These are phyloP conservation scores for Malassezia dermatis DNA, from an alignment of 1,284 basidiomycete species.

Conservation along the genomic window DNA sequence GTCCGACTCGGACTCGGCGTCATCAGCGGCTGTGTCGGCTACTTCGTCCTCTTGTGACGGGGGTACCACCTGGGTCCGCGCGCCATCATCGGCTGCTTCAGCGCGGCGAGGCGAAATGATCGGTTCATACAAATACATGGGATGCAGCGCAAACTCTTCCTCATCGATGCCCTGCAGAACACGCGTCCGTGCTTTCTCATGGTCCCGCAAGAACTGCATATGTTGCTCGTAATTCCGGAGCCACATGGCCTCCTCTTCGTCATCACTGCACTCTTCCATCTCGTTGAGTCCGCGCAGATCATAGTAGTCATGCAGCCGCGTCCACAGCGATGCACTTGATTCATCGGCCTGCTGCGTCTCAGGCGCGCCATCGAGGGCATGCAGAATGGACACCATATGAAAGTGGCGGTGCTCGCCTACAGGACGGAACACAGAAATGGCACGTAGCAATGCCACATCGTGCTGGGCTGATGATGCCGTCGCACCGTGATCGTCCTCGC, in stretches of 20 bases:
- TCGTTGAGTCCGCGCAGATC: conserved; percentile 35
- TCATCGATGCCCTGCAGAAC: conserved; percentile 3
- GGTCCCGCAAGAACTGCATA: not conserved
- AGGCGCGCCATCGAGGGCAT: conserved; percentile 17
- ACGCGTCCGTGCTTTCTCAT: conserved; percentile 9
- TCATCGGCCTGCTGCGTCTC: not conserved
- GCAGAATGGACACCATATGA: conserved; percentile 29
- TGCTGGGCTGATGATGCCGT: conserved; percentile 8
- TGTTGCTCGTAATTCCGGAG: not conserved
- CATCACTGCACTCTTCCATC: conserved; percentile 17
- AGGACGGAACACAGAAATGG: conserved; percentile 28
- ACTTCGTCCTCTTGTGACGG: not conserved
- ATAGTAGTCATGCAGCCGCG: conserved; percentile 25
- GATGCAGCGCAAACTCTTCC: conserved; percentile 14
- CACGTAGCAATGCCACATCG: conserved; percentile 25
- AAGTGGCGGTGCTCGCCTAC: conserved; percentile 38
- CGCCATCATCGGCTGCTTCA: not conserved
- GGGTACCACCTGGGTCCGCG: not conserved
- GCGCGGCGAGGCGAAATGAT: conserved; percentile 2
- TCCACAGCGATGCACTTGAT: conserved; percentile 20
- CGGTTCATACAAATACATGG: conserved; percentile 1
- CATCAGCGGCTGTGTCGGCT: not conserved
- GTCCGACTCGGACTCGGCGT: not conserved
- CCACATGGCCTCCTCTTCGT: conserved; percentile 12
- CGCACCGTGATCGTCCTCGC: not conserved